Conservation (phyloP, 2,329 filamentous ascomycete genomes). For the Blastomyces percursus region DNA sequence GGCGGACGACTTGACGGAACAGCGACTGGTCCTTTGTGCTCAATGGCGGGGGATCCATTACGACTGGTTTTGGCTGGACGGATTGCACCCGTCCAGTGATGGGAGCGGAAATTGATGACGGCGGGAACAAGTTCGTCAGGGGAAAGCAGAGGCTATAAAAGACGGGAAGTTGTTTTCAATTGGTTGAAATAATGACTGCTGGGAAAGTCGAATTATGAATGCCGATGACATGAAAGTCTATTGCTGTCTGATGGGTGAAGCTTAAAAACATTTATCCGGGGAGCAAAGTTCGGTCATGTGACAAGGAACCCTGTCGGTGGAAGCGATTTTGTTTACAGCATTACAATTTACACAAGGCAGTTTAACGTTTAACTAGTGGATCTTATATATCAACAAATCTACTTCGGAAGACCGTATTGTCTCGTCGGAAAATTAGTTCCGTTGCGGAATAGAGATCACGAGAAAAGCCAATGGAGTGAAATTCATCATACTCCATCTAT, state of each 20-base stretch:
- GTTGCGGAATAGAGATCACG: no score
- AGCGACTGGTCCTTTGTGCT: constrained; percentile 80
- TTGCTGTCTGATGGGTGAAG: not conserved
- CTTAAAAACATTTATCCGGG: not conserved
- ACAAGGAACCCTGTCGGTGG: not conserved
- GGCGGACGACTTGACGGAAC: constrained; percentile 87
- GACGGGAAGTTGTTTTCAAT: not conserved
- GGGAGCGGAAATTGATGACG: not conserved
- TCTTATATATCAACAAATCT: not conserved
- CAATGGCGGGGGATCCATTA: constrained; percentile 34
- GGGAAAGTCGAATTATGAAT: not conserved
- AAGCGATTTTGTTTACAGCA: not conserved
- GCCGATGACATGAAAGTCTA: not conserved
- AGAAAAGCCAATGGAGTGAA: no score
- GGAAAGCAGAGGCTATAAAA: not conserved
- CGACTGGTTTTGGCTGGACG: not conserved
- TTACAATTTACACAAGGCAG: not conserved
- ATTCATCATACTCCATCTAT: not conserved
- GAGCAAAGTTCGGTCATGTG: not conserved
- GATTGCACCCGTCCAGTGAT: not conserved
- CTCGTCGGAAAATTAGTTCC: no score
- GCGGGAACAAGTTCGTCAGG: not conserved
- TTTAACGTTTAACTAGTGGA: no score
- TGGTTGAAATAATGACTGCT: not conserved
- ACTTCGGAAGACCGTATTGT: not conserved